Percentiles rank a stretch among this genome's conserved stretches.
These are phyloP conservation scores for Cylindricascospora bacillispora DNA, from an alignment of 1,139 yeast species.

Conservation along the genomic window DNA sequence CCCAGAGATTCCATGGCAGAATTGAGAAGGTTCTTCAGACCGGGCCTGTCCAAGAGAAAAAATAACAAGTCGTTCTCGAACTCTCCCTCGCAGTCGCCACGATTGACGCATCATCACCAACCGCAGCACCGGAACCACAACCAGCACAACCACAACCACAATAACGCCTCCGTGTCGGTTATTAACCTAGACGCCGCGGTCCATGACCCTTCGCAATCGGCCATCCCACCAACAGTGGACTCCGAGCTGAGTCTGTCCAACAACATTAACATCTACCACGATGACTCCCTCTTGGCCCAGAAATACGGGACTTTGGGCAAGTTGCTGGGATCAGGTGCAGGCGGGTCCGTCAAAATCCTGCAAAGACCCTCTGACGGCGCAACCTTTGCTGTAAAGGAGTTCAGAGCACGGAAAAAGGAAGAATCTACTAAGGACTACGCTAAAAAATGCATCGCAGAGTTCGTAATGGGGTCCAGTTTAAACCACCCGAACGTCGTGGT, in stretches of 20 bases:
- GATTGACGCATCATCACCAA: slow-evolving; percentile 1
- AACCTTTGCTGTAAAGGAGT: slow-evolving; percentile 91
- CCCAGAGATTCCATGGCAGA: slow-evolving; percentile 56
- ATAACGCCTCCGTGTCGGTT: slow-evolving; percentile 1
- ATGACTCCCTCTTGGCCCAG: slow-evolving; percentile 51
- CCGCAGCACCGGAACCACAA: slow-evolving; percentile 1
- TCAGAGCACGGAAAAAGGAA: slow-evolving; percentile 68
- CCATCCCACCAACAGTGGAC: slow-evolving; percentile 25
- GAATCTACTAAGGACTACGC: slow-evolving; percentile 82
- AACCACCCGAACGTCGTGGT: slow-evolving; percentile 93
- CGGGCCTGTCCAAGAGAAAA: slow-evolving; percentile 8
- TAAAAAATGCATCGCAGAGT: slow-evolving; percentile 91
- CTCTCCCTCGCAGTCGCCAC: not conserved
- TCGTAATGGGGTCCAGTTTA: slow-evolving; percentile 87
- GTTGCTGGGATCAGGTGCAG: slow-evolving; percentile 92
- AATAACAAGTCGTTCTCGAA: slow-evolving; percentile 2
- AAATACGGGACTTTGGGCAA: slow-evolving; percentile 86
- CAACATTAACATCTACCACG: slow-evolving; percentile 30
- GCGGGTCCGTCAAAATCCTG: slow-evolving; percentile 85
- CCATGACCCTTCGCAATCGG: slow-evolving; percentile 16
- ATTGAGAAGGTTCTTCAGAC: slow-evolving; percentile 48
- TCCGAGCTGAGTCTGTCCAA: slow-evolving; percentile 22
- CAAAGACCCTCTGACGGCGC: slow-evolving; percentile 67
- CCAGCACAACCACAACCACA: not conserved
- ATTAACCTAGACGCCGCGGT: not conserved